phyloP scores from a whole-genome alignment of 75 land plant genomes.

The Isoetes taiwanensis region DNA sequence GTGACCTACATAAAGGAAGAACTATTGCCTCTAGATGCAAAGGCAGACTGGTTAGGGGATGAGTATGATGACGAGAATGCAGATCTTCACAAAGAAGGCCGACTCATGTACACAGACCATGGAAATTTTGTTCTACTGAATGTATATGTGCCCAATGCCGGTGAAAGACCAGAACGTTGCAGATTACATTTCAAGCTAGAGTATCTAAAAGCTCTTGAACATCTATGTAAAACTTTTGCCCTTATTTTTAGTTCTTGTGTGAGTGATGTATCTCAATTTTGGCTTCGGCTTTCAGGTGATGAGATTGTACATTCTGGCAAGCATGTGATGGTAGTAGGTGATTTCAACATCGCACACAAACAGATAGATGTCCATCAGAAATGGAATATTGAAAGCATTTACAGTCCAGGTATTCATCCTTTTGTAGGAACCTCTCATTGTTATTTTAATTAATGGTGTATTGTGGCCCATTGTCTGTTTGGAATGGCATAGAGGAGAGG shows the following conservation, averaged over 20 bases:
- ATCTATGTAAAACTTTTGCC: slow-evolving; percentile 10
- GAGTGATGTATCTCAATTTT: not conserved
- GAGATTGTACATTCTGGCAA: slow-evolving; percentile 25
- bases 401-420: slow-evolving; percentile 14
- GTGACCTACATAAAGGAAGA: slow-evolving; percentile 33
- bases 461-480: not conserved
- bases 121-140: slow-evolving; percentile 28
- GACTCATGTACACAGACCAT: slow-evolving; percentile 28
- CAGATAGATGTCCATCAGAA: slow-evolving; percentile 22
- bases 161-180: slow-evolving; percentile 12
- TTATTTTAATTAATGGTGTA: not conserved
- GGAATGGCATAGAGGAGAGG: slow-evolving; percentile 23
- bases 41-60: slow-evolving; percentile 27
- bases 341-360: slow-evolving; percentile 30
- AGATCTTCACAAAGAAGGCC: slow-evolving; percentile 28
- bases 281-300: slow-evolving; percentile 16
- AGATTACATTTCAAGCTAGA: slow-evolving; percentile 22
- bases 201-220: slow-evolving; percentile 26
- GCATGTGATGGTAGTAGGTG: slow-evolving; percentile 29
- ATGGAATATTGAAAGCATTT: slow-evolving; percentile 23
- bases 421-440: not conserved
- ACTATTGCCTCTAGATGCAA: slow-evolving; percentile 28
- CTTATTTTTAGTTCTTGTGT: not conserved
- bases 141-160: slow-evolving; percentile 33
- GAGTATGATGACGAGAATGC: slow-evolving; percentile 5